Evolutionary conservation across 345 rosid genomes (phyloP), one percentile per base, ranked within the genome.

Genomic region (Tarenaya hassleriana): DNA sequence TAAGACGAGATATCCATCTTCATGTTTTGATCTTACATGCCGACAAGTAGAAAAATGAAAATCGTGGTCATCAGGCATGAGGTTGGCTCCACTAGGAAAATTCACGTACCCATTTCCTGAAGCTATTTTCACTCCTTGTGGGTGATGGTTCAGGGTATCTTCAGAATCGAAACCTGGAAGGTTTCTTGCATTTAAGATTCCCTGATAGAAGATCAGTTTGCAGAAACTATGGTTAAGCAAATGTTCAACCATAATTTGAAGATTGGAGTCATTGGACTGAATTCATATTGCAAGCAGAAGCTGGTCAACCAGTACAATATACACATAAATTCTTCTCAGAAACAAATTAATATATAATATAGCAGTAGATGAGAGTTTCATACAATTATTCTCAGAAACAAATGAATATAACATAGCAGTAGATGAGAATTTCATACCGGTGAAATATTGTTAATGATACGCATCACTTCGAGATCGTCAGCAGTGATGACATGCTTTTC

Each of bases 81-180:
- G 4, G 46, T 21, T 47, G 47, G 48, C 47, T 47, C 27, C 21
- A 45, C 40, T n/a, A 12, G 32, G 55, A 50, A 19, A 40, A 60
- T 47, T 62, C 52, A 56, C 21, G 20, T 47, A 82, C 89, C 85
- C 77, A 59, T 72, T 61, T 55, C 74, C 72, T 19, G 66, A 58
- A 62, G 68, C 63, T 8, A 49, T 31, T 70, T 69, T 78, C 47
- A 58, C 49, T 58, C 71, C 77, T 64, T 75, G 68, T 32, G 72
- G 72, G 20, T 69, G 76, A 69, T 66, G 74, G 60, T 55, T 68
- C 53, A 68, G 47, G 24, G 54, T 47, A 41, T 70, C 74, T 45
- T 82, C 83, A 5, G 73, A 47, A 61, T 82, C 85, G 19, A 61
- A 43, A 71, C 62, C 51, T 2, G 76, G 67, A 58, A 60, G 56